Conservation (phyloP, 352 stramenopile genomes). For the Pythium diclinum region DNA sequence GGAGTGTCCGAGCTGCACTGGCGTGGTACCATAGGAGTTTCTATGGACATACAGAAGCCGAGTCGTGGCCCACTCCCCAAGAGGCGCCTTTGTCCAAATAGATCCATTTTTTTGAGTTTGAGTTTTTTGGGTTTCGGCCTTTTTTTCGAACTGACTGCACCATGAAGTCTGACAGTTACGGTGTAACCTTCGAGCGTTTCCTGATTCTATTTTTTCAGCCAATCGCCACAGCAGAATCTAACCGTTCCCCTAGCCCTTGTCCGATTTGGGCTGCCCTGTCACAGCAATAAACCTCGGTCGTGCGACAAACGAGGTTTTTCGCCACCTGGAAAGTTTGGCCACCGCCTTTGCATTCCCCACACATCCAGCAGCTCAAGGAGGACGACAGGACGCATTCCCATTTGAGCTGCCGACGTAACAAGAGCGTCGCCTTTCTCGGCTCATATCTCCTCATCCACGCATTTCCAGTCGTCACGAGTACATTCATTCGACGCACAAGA, state of each 20-base stretch:
- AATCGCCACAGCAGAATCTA: neutral
- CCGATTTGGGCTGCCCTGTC: conserved; percentile 15
- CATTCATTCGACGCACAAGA: neutral
- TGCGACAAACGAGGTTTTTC: conserved; percentile 12
- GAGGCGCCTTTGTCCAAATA: neutral
- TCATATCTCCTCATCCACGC: neutral
- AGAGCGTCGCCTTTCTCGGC: neutral
- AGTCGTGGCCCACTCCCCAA: neutral
- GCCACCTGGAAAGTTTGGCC: neutral
- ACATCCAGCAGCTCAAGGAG: conserved; percentile 1
- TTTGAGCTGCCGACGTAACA: neutral
- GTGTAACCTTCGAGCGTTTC: conserved; percentile 5
- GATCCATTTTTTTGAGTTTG: neutral
- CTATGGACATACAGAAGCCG: neutral
- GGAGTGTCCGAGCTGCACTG: neutral
- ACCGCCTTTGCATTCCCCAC: conserved; percentile 9
- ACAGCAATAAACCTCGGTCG: conserved; percentile 1
- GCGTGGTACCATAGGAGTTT: neutral
- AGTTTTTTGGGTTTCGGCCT: neutral
- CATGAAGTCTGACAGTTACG: neutral
- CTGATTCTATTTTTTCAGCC: conserved; percentile 10
- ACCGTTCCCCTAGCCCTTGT: conserved; percentile 22
- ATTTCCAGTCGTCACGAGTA: neutral
- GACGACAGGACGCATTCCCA: conserved; percentile 1
- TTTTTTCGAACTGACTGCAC: conserved; percentile 9